These are phyloP conservation scores for Agrostemma githago DNA, from an alignment of 148 eudicot genomes.

Conservation along the genomic window DNA sequence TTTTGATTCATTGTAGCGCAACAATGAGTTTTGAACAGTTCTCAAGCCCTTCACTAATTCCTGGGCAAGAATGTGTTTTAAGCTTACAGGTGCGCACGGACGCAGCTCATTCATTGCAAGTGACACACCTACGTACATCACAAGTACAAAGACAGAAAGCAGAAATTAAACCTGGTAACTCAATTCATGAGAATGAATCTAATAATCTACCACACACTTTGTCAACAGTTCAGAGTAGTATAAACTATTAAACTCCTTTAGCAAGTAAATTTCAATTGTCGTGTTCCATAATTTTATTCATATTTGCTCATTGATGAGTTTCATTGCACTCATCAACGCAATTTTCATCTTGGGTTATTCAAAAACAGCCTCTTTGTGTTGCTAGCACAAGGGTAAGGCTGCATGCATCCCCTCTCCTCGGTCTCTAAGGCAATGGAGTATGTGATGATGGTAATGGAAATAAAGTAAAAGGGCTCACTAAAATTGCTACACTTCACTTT, in stretches of 20 bases:
- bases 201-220: conserved; percentile 9
- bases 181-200: background rate
- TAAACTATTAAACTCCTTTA: background rate
- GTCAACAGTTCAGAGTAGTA: background rate
- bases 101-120: conserved; percentile 95
- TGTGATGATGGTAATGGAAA: background rate
- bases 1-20: conserved; percentile 73
- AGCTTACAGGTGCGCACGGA: conserved; percentile 92
- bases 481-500: background rate
- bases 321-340: background rate
- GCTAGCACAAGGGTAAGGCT: too few relatives aligned
- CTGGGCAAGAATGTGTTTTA: conserved; percentile 86
- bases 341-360: too few relatives aligned
- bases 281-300: background rate
- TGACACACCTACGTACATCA: conserved; percentile 62
- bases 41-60: conserved; percentile 77
- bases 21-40: conserved; percentile 79
- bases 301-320: background rate
- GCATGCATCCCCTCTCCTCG: too few relatives aligned
- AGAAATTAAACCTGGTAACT: background rate
- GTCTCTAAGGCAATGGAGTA: too few relatives aligned
- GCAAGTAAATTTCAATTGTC: background rate
- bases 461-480: background rate
- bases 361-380: too few relatives aligned
- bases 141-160: conserved; percentile 2